A percentile compares a stretch with the other conserved stretches of the same genome.
Conservation (phyloP, 2,329 filamentous ascomycete species). For the Pyrenochaeta sp. region DNA sequence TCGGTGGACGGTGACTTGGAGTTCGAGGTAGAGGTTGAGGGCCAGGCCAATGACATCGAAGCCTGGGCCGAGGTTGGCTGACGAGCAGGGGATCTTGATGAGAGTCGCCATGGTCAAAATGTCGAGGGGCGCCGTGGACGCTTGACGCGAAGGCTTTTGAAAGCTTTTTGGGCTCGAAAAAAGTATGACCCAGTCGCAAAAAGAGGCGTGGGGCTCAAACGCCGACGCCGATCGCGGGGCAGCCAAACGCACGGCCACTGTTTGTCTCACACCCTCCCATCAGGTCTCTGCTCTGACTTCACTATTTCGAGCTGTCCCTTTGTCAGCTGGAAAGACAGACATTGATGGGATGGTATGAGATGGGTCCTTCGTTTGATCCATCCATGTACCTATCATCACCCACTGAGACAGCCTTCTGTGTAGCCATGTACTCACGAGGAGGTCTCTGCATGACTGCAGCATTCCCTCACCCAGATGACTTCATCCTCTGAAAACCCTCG, state of each 20-base stretch:
- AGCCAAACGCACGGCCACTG: conserved; percentile 7
- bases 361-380: neutral
- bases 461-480: no score
- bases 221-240: conserved; percentile 12
- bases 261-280: no score
- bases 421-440: neutral
- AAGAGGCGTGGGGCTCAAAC: conserved; percentile 14
- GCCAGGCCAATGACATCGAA: conserved; percentile 98
- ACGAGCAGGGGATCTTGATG: conserved; percentile 89
- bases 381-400: neutral
- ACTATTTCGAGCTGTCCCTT: neutral
- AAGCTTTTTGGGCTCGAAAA: conserved; percentile 15
- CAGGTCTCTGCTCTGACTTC: neutral
- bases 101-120: conserved; percentile 55
- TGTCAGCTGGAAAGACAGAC: no score
- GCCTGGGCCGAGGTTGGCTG: conserved; percentile 93
- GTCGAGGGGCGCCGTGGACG: conserved; percentile 15
- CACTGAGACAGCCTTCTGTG: neutral
- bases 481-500: no score
- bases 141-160: conserved; percentile 9
- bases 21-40: conserved; percentile 90
- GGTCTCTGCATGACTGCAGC: no score
- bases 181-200: conserved; percentile 6
- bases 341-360: neutral
- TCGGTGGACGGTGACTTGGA: conserved; percentile 75